These are phyloP conservation scores for Trichophaea hybrida DNA, from an alignment of 2,329 filamentous ascomycete genomes.

Conservation along the genomic window DNA sequence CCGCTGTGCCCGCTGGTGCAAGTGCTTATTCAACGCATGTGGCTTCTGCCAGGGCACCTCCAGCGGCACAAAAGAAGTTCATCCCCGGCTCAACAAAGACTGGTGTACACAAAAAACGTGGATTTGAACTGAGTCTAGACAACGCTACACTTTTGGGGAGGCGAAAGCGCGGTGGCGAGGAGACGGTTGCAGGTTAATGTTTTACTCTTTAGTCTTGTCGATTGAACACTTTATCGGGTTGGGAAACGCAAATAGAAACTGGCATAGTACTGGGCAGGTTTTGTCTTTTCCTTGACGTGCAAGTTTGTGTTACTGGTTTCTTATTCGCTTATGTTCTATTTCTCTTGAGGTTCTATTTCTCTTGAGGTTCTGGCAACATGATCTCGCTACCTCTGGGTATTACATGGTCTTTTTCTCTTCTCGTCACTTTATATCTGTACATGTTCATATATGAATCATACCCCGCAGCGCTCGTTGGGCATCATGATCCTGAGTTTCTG, in stretches of 20 bases:
- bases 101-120: slow-evolving; percentile 2
- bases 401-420: too few relatives aligned
- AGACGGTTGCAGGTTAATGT: slow-evolving; percentile 1
- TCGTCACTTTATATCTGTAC: too few relatives aligned
- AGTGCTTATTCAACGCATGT: slow-evolving; percentile 31
- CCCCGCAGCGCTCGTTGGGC: too few relatives aligned
- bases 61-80: slow-evolving; percentile 58
- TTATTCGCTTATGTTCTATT: too few relatives aligned
- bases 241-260: neutral
- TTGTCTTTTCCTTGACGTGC: too few relatives aligned
- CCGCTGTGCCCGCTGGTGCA: slow-evolving; percentile 35
- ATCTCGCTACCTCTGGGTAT: too few relatives aligned
- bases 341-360: too few relatives aligned
- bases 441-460: too few relatives aligned
- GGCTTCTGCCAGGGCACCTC: slow-evolving; percentile 46
- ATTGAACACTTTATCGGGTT: neutral
- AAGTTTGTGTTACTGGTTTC: too few relatives aligned
- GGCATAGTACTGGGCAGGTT: too few relatives aligned
- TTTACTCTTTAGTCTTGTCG: neutral
- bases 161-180: slow-evolving; percentile 31
- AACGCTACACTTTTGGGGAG: slow-evolving; percentile 80
- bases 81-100: slow-evolving; percentile 63
- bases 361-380: too few relatives aligned
- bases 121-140: slow-evolving; percentile 79
- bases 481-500: too few relatives aligned